Base-by-base conservation (phyloP, 2,329 filamentous ascomycete species). In the Corynespora cassiicola region DNA sequence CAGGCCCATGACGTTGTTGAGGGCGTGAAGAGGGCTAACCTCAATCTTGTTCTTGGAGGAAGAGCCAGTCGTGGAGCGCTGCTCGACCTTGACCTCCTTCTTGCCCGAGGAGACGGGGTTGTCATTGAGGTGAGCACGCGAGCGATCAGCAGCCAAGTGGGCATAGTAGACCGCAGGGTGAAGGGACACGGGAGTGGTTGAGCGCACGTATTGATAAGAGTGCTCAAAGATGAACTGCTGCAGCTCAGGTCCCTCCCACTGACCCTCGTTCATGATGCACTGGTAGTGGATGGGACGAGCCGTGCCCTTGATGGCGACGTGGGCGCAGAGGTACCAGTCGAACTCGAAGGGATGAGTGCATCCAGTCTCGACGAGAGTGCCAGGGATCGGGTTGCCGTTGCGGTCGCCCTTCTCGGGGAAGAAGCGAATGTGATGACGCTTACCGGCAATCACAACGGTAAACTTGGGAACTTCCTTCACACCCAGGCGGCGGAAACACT, bases 131-230 rank as follows among this genome's bases (percentile, higher is more conserved):
- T 99, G 94, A 3, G 84, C 76, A 36, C 84, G 84, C 14, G 88
- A 90, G 32, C 94, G 88, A 41, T 84, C 82, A 7, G 90, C 86
- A 21, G 91, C 90, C 48, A 99, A 71, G 69, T 99, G 94, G 0
- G 95, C 90, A 55, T 99, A 99, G 77, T 99, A 99, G 0, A 97
- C 86, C 0, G 94, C 90, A 0, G 94, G 94, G 51, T 80, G 88
- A 0, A 94, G 70, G 0, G 91, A 96, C 0, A 99, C 91, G 0
- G 94, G 90, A 0, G 92, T 97, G 0, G 91, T 97, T 0, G 91
- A 94, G 11, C 94, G 84, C 38, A 87, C 85, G 61, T 96, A 99
- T 39, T 95, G 90, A 68, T 96, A 99, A 28, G 87, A 95, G 48
- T 96, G 90, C 52, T 96, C 87, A 57, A 97, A 97, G 15, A 97